Conservation (phyloP, 805 yeast species). For the Hemisphaericaspora nanyangensis region DNA sequence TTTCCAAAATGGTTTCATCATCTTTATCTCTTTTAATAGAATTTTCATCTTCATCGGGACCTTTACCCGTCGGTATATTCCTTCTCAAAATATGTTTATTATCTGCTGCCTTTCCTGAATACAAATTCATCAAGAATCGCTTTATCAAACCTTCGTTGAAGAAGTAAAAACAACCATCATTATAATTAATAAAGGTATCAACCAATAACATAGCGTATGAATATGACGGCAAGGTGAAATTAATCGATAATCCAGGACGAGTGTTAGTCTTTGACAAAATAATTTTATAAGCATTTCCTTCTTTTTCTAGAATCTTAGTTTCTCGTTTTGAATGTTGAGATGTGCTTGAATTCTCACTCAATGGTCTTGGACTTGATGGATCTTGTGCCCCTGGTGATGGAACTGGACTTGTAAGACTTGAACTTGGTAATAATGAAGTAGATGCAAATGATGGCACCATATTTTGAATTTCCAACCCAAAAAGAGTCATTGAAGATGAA, state of each 20-base stretch:
- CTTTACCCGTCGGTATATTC: slow-evolving; percentile 21
- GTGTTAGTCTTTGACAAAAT: slow-evolving; percentile 65
- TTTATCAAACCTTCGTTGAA: slow-evolving; percentile 80
- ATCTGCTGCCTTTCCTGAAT: slow-evolving; percentile 45
- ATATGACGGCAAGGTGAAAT: slow-evolving; percentile 71
- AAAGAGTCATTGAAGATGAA: slow-evolving; percentile 77
- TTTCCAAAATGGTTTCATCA: slow-evolving; percentile 61
- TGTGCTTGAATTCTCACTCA: slow-evolving; percentile 13
- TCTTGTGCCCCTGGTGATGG: slow-evolving; percentile 10
- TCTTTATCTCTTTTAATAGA: slow-evolving; percentile 41
- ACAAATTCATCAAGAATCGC: slow-evolving; percentile 58
- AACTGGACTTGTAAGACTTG: slow-evolving; percentile 4
- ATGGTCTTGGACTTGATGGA: slow-evolving; percentile 2
- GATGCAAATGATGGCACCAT: slow-evolving; percentile 41
- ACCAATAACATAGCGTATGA: slow-evolving; percentile 71
- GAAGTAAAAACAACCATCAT: slow-evolving; percentile 81
- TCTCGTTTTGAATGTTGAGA: slow-evolving; percentile 29
- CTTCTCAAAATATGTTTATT: slow-evolving; percentile 36
- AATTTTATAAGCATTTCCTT: slow-evolving; percentile 72
- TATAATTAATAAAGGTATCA: slow-evolving; percentile 72
- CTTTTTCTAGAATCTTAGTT: slow-evolving; percentile 61
- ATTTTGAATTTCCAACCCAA: slow-evolving; percentile 73
- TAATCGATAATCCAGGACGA: slow-evolving; percentile 63
- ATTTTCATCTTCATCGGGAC: slow-evolving; percentile 34
- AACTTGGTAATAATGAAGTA: slow-evolving; percentile 8